These are phyloP conservation scores for Neofusicoccum parvum DNA, from an alignment of 2,329 filamentous ascomycete genomes.

Conservation along the genomic window DNA sequence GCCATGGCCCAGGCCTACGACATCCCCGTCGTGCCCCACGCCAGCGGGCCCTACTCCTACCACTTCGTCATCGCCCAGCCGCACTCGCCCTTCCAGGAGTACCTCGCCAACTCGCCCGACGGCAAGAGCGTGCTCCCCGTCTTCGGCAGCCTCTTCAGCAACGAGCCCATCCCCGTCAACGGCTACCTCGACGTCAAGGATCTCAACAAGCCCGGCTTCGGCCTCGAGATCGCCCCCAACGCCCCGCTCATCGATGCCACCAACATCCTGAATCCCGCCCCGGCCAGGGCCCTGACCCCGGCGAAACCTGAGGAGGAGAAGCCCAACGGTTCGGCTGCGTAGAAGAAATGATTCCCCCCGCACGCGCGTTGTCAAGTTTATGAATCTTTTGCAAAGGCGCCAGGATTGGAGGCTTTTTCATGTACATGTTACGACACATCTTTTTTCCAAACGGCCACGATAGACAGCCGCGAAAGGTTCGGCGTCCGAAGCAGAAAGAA, in stretches of 20 bases:
- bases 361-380: neutral
- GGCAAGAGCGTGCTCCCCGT: constrained; percentile 88
- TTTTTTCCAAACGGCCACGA: neutral
- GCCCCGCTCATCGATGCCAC: constrained; percentile 78
- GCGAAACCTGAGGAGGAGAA: constrained; percentile 13
- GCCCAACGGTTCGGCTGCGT: neutral
- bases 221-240: constrained; percentile 80
- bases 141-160: constrained; percentile 86
- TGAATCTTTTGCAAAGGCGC: neutral
- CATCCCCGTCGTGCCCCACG: constrained; percentile 92
- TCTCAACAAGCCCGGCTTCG: constrained; percentile 88
- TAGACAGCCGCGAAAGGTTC: neutral
- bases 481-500: neutral
- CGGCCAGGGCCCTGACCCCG: constrained; percentile 40
- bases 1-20: constrained; percentile 92
- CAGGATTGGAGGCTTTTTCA: neutral
- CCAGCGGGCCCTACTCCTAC: constrained; percentile 91
- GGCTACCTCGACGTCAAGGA: constrained; percentile 79
- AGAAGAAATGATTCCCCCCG: constrained; percentile 4
- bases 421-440: neutral
- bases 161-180: constrained; percentile 84
- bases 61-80: constrained; percentile 93
- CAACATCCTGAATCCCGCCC: constrained; percentile 70
- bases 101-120: constrained; percentile 89
- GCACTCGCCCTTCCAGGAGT: constrained; percentile 94